Evolutionary conservation across 2,329 filamentous ascomycete genomes (phyloP).

Genomic region (Aspergillus oerlinghausenensis): DNA sequence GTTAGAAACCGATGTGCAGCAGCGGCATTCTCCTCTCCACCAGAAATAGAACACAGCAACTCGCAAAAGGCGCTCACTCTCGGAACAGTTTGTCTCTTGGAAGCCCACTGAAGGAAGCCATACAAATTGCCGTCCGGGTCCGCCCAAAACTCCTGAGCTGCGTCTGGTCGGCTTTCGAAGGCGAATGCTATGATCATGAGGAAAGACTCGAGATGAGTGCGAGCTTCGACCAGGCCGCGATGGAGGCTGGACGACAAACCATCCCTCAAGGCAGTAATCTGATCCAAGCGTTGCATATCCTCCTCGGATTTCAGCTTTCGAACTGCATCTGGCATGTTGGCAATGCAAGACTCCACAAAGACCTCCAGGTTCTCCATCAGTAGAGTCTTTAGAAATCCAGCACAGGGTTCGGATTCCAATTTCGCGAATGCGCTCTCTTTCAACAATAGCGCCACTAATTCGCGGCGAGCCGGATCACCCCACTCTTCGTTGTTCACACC

Average conservation of each 20-base stretch:
- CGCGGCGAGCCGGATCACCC: constrained; percentile 80
- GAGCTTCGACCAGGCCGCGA: constrained; percentile 38
- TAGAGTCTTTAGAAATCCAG: constrained; percentile 65
- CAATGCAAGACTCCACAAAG: constrained; percentile 89
- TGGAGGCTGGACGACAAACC: constrained; percentile 38
- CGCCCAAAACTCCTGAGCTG: constrained; percentile 83
- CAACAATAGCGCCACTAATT: constrained; percentile 76
- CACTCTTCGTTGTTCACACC: constrained; percentile 77
- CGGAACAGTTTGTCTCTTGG: constrained; percentile 89
- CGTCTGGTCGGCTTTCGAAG: constrained; percentile 79
- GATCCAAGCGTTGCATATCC: constrained; percentile 65
- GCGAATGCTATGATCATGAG: constrained; percentile 87
- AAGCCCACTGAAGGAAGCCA: constrained; percentile 97
- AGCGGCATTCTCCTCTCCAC: constrained; percentile 75
- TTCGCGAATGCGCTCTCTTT: constrained; percentile 69
- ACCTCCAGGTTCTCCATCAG: constrained; percentile 78
- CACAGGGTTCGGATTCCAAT: constrained; percentile 64
- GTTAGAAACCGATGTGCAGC: constrained; percentile 84
- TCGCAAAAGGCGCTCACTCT: constrained; percentile 95
- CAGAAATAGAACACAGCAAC: constrained; percentile 84
- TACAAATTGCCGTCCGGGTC: constrained; percentile 90
- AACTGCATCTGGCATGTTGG: constrained; percentile 89
- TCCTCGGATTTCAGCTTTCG: constrained; percentile 82
- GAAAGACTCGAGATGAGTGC: constrained; percentile 75
- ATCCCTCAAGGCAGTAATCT: constrained; percentile 43